Base-by-base conservation (phyloP, 176 grass and related monocot genomes). In the Urochloa ruziziensis region DNA sequence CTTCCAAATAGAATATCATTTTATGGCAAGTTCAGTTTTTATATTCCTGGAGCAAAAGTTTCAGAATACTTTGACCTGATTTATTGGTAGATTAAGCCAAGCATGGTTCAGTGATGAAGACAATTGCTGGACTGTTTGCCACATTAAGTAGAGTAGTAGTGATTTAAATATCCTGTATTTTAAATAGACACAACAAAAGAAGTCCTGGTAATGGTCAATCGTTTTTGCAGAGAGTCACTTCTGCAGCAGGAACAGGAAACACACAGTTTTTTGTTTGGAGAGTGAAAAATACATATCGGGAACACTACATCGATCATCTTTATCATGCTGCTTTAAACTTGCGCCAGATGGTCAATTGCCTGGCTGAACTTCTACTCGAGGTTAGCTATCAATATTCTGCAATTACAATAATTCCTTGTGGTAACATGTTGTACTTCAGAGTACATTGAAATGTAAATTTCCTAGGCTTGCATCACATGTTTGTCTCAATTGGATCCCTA, bases 261-360 rank as follows among this genome's bases (percentile, higher is more conserved):
- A 9, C 84, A 64, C 51, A 71, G 30, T 78, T 90, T 68, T 97
- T 84, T 86, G 84, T 93, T 66, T 97, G 94, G 94, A 88, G 82
- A 73, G 62, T 83, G 27, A 97, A 89, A 71, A 83, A 67, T 67
- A 76, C 74, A 64, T 84, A 88, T 77, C 84, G 54, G 83, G 85
- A 97, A 62, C 70, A 87, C 28, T 74, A 90, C 44, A 51, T 91
- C 10, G 82, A 94, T 81, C 73, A 94, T 83, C 88, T 93, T 49
- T 91, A 90, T 30, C 91, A 94, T 86, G 74, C 86, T 75, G 84
- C 91, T 77, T 91, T 94, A 39, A 97, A 97, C 84, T 85, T 94
- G 65, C 84, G 79, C 5, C 79, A 82, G 61, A 90, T 90, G 88
- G 54, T 97, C 67, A 87, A 84, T 81, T 58, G 88, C 79, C 81